These are phyloP conservation scores for Candida neerlandica DNA, from an alignment of 1,139 yeast species.

Conservation along the genomic window DNA sequence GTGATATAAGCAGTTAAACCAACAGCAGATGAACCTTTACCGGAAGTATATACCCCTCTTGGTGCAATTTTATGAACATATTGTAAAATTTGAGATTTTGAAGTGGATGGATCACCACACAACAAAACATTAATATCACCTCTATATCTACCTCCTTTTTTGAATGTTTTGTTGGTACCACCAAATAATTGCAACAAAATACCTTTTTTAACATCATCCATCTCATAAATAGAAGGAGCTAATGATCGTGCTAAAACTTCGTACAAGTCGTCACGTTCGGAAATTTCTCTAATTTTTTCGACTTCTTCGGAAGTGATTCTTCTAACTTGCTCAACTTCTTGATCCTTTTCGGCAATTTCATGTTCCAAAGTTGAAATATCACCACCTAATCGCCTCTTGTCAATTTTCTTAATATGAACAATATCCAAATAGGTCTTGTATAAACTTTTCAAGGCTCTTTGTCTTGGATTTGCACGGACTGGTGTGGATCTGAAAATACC, in stretches of 20 bases:
- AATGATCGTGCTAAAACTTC: slow-evolving; percentile 87
- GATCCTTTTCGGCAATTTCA: slow-evolving; percentile 51
- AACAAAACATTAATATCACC: slow-evolving; percentile 90
- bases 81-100: slow-evolving; percentile 90
- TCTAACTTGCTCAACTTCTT: slow-evolving; percentile 77
- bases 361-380: slow-evolving; percentile 68
- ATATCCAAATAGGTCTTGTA: slow-evolving; percentile 95
- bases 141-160: slow-evolving; percentile 91
- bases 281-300: slow-evolving; percentile 57
- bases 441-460: slow-evolving; percentile 78
- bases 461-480: slow-evolving; percentile 82
- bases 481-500: slow-evolving; percentile 95
- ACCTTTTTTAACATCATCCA: slow-evolving; percentile 97
- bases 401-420: slow-evolving; percentile 87
- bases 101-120: slow-evolving; percentile 98
- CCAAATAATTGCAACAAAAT: slow-evolving; percentile 90
- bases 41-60: slow-evolving; percentile 95
- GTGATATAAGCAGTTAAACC: slow-evolving; percentile 98
- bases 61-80: slow-evolving; percentile 98
- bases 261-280: slow-evolving; percentile 77
- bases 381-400: slow-evolving; percentile 76
- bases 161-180: slow-evolving; percentile 87
- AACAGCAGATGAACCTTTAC: slow-evolving; percentile 98
- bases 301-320: slow-evolving; percentile 70
- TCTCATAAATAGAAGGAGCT: slow-evolving; percentile 94